Percentiles rank a stretch among this genome's conserved stretches.
phyloP scores from a whole-genome alignment of 306 rosid genomes.

The Fagus sylvatica region DNA sequence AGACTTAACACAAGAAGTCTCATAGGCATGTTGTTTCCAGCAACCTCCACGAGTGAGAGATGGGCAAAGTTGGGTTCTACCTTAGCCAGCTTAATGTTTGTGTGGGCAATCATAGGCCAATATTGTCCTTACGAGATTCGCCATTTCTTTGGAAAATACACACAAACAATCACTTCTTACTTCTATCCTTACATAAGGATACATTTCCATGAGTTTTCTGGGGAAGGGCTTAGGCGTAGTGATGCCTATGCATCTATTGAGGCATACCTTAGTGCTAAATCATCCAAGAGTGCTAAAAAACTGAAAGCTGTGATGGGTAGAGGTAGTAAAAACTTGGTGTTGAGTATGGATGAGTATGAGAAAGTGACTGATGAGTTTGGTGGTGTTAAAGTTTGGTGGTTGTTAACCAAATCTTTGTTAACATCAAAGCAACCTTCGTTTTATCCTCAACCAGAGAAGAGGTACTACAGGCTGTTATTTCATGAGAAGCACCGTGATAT shows the following conservation, averaged over 20 bases:
- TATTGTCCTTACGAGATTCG: constrained; percentile 71
- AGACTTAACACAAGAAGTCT: background rate
- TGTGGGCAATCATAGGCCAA: constrained; percentile 81
- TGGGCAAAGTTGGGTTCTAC: constrained; percentile 80
- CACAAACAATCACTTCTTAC: constrained; percentile 42
- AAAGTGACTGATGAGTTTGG: constrained; percentile 61
- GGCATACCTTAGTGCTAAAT: constrained; percentile 77
- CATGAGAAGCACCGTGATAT: constrained; percentile 57
- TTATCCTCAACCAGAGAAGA: constrained; percentile 65
- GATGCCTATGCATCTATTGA: constrained; percentile 77
- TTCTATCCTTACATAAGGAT: constrained; percentile 68
- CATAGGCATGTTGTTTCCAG: constrained; percentile 32
- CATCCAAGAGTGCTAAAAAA: constrained; percentile 67
- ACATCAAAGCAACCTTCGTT: constrained; percentile 51
- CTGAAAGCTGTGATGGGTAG: constrained; percentile 85
- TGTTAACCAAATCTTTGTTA: constrained; percentile 44
- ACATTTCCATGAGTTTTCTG: constrained; percentile 76
- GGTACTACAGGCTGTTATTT: constrained; percentile 62
- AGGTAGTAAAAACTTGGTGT: constrained; percentile 55
- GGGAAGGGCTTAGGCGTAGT: constrained; percentile 75
- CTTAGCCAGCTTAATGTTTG: constrained; percentile 79
- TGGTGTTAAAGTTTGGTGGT: constrained; percentile 71
- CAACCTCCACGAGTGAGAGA: constrained; percentile 62
- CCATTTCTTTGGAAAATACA: constrained; percentile 50
- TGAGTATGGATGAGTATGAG: constrained; percentile 85